Evolutionary conservation across 805 yeast species (phyloP).

Genomic region (Jamesozyma lodderae): DNA sequence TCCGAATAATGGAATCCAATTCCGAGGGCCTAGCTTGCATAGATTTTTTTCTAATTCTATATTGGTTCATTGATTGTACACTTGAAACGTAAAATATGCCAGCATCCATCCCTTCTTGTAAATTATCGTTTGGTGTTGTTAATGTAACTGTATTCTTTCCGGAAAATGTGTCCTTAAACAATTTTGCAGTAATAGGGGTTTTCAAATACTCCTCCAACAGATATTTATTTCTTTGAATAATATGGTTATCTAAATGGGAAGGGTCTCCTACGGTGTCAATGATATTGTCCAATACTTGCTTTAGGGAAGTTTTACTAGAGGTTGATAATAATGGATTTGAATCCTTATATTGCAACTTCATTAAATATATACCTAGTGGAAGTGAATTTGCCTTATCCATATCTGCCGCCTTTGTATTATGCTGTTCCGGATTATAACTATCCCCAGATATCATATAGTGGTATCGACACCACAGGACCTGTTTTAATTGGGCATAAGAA

Average conservation of each 20-base stretch:
- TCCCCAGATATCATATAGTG: conserved; percentile 57
- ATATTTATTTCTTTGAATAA: conserved; percentile 39
- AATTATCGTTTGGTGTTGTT: conserved; percentile 26
- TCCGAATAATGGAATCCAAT: conserved; percentile 59
- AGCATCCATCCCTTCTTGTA: conserved; percentile 51
- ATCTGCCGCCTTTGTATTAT: conserved; percentile 37
- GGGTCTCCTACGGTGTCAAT: conserved; percentile 68
- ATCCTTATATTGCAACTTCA: conserved; percentile 33
- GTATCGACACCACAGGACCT: conserved; percentile 68
- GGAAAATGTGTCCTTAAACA: conserved; percentile 41
- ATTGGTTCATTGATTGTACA: conserved; percentile 25
- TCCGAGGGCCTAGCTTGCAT: conserved; percentile 80
- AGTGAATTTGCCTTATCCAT: conserved; percentile 31
- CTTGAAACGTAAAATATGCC: conserved; percentile 42
- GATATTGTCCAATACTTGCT: conserved; percentile 59
- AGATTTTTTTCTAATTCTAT: conserved; percentile 57
- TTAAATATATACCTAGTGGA: conserved; percentile 28
- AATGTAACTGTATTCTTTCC: conserved; percentile 37
- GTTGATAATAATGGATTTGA: conserved; percentile 50
- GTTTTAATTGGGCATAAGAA: conserved; percentile 64
- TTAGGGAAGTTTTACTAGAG: conserved; percentile 59
- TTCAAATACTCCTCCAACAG: conserved; percentile 41
- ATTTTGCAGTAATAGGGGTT: conserved; percentile 35
- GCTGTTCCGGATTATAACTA: conserved; percentile 57
- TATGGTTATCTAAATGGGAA: conserved; percentile 33